Base-by-base conservation (phyloP, 2,329 filamentous ascomycete species). In the Peltaster fructicola region DNA sequence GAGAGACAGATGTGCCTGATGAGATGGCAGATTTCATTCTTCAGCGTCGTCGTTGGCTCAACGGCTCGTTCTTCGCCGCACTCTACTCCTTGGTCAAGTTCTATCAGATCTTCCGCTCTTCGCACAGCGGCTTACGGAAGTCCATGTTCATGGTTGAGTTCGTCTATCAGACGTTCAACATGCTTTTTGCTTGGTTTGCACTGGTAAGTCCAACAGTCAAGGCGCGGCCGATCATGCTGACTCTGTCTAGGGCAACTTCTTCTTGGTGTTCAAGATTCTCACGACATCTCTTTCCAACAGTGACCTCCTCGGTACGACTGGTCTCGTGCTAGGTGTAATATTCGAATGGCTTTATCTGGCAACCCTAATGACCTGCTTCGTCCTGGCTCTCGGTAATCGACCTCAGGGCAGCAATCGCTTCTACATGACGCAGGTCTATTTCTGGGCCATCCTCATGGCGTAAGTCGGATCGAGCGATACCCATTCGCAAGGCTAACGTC, bases 141-240 rank as follows among this genome's bases (percentile, higher is more conserved):
- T 57, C 85, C 31, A 80, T 79, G 63, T 79, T 98, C 52, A 67
- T 92, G 41, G 53, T 95, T 38, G 88, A 98, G 49, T 95, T 93
- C 51, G 59, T 76, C 38, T 98, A 93, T 57, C 84, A 93, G 53
- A 88, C 81, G 1, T 65, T 85, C 53, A 91, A 80, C 62, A 93
- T 95, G 80, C 66, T 98, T 45, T 98, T 95, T 50, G 84, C 88
- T 26, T 98, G 88, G 88, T 95, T 98, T 48, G 81, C 77, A 41
- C 88, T 95, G 45, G 78, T 61, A 46, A 50, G 56, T 50, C 11
- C 5, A 15, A 3, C 14, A 11, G 5, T n/a, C 9, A 22, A n/a
- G n/a, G n/a, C n/a, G n/a, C n/a, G n/a, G n/a, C n/a, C n/a, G n/a
- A n/a, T n/a, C n/a, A n/a, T n/a, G n/a, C n/a, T n/a, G n/a, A n/a